phyloP scores from a whole-genome alignment of 305 asterid genomes.

The Rubia tinctorum region DNA sequence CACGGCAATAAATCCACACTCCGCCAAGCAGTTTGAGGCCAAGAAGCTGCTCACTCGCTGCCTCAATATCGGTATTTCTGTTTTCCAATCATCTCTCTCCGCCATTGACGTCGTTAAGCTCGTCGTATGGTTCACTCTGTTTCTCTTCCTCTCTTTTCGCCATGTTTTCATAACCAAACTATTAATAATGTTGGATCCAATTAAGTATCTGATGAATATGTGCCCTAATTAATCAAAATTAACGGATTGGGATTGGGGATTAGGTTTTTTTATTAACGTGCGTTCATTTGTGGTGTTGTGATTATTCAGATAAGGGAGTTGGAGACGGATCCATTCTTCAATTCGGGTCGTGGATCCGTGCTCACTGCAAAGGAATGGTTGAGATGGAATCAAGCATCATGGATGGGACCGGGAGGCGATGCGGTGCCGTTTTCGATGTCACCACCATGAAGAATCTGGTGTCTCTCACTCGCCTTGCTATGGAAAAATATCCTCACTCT shows the following conservation, averaged over 20 bases:
- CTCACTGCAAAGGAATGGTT: slow-evolving; percentile 82
- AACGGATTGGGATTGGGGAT: neutral
- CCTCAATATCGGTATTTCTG: slow-evolving; percentile 70
- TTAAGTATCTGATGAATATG: no score
- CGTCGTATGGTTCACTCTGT: slow-evolving; percentile 41
- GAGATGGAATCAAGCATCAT: slow-evolving; percentile 99
- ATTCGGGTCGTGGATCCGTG: slow-evolving; percentile 99
- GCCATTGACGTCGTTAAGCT: slow-evolving; percentile 93
- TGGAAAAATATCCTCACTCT: slow-evolving; percentile 97
- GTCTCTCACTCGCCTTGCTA: slow-evolving; percentile 92
- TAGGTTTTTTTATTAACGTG: neutral
- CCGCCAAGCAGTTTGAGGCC: no score
- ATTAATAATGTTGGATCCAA: no score
- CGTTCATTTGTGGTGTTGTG: neutral
- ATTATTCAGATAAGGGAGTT: slow-evolving; percentile 67
- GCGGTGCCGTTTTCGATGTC: slow-evolving; percentile 96
- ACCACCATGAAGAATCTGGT: slow-evolving; percentile 82
- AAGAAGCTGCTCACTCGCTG: slow-evolving; percentile 78
- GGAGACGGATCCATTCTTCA: slow-evolving; percentile 84
- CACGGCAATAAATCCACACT: no score
- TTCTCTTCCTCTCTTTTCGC: neutral
- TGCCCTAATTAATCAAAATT: neutral
- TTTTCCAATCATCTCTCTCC: slow-evolving; percentile 65
- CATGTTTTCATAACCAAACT: no score
- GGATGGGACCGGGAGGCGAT: slow-evolving; percentile 85